Percentiles rank a stretch among this genome's conserved stretches.
Conservation (phyloP, 139 green algal species). For the Axilococcus clingmanii region DNA sequence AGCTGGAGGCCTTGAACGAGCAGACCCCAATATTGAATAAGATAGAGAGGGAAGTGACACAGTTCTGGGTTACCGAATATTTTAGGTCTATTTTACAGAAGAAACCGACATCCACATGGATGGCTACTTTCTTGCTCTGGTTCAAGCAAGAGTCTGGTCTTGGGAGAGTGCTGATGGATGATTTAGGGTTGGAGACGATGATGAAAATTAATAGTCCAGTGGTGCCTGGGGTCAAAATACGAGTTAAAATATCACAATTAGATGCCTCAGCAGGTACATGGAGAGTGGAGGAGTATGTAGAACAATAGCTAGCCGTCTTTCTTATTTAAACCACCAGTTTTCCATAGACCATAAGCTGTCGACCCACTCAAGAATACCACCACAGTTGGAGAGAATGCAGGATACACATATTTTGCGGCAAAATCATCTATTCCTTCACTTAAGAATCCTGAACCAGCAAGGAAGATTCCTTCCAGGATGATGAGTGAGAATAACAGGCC, state of each 20-base stretch:
- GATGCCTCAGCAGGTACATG: neutral
- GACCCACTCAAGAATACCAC: slow-evolving; percentile 38
- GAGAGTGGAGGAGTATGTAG: neutral
- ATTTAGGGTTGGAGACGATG: slow-evolving; percentile 54
- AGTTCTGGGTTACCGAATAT: slow-evolving; percentile 58
- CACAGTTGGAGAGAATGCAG: slow-evolving; percentile 45
- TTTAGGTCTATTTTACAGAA: slow-evolving; percentile 20
- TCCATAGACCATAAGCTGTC: slow-evolving; percentile 48
- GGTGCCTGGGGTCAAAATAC: too few species aligned
- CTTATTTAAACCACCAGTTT: slow-evolving; percentile 18
- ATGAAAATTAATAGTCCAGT: slow-evolving; percentile 28
- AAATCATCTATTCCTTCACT: slow-evolving; percentile 39
- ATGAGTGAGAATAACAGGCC: slow-evolving; percentile 35
- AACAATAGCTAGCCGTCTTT: neutral
- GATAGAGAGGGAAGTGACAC: slow-evolving; percentile 37
- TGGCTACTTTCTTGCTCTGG: slow-evolving; percentile 47
- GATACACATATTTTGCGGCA: slow-evolving; percentile 33
- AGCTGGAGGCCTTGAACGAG: slow-evolving; percentile 2
- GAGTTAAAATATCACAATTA: neutral
- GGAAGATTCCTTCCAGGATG: slow-evolving; percentile 31
- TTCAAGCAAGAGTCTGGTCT: slow-evolving; percentile 47
- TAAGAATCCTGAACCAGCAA: slow-evolving; percentile 47
- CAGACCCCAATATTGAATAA: slow-evolving; percentile 4
- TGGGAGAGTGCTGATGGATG: slow-evolving; percentile 45
- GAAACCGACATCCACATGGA: slow-evolving; percentile 9